Base-by-base conservation (phyloP, 2,329 filamentous ascomycete species). In the Penicillium hordei region DNA sequence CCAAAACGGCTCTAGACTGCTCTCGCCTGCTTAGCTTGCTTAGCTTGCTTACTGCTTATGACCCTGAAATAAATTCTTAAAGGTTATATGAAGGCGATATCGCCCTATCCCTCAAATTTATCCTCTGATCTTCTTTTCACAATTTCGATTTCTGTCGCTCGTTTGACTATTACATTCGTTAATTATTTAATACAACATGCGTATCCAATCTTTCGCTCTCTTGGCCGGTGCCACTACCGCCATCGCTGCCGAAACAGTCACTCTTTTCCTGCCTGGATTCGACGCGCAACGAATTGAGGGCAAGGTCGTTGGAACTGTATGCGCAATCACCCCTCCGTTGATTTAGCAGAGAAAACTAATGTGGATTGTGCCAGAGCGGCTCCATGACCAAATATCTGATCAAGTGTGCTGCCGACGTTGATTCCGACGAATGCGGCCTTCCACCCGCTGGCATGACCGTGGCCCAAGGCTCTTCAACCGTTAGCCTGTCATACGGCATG, bases 271-370 rank as follows among this genome's bases (percentile, higher is more conserved):
- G 2, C 49, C 36, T 5, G 55, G 55, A 5, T 53, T 57, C 21
- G 55, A 57, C 19, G 8, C 7, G 13, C 55, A 57, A 19, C 9
- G 17, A 17, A 19, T 53, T 25, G 34, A 40, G 8, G 55, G 25
- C 34, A 48, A 53, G 49, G 49, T 57, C 55, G 29, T 57, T 42
- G 55, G 55, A n/a, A 29, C 42, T 13, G 55, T 57, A 48, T 23
- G 55, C 6, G 5, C 10, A 40, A 48, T 15, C 17, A 19, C 17
- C 3, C n/a, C 27, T 36, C 5, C 5, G 1, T 31, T 52, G 4
- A 39, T 33, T 45, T 1, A 27, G 5, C 1, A 10, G 12, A 31
- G 19, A 25, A 21, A 17, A 5, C 36, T 42, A 17, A 56, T 5
- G 10, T 1, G 38, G 21, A 17, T 33, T 17, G 6, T 40, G n/a